These are phyloP conservation scores for Castanopsis chinensis DNA, from an alignment of 306 rosid species.

Conservation along the genomic window DNA sequence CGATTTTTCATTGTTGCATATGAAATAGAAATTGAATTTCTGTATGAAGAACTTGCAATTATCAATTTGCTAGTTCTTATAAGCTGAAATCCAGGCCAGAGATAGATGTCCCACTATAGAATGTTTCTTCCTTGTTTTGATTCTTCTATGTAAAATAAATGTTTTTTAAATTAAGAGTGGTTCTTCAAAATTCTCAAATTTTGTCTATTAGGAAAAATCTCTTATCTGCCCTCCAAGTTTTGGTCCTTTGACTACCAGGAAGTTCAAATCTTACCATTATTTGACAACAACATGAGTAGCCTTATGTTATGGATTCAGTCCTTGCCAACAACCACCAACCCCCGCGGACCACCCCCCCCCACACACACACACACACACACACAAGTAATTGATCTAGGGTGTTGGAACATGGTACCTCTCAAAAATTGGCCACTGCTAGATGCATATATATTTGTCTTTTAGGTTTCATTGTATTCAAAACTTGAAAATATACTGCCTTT, in stretches of 20 bases:
- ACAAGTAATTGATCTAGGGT: neutral
- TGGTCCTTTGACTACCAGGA: neutral
- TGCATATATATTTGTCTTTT: neutral
- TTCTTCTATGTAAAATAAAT: neutral
- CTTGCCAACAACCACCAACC: rapidly evolving
- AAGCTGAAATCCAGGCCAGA: neutral
- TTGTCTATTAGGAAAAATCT: neutral
- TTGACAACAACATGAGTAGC: neutral
- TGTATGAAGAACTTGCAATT: neutral
- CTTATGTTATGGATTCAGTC: neutral
- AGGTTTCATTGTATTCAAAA: neutral
- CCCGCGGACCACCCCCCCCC: too few species aligned
- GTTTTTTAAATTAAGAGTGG: neutral
- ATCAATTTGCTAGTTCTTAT: neutral
- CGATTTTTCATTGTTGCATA: neutral
- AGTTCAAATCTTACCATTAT: neutral
- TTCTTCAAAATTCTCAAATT: neutral
- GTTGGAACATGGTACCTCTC: neutral
- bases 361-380: too few species aligned
- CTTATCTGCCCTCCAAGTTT: neutral
- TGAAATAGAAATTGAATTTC: neutral
- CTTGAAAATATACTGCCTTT: neutral
- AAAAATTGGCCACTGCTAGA: neutral
- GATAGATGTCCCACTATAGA: neutral
- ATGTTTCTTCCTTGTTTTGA: neutral